Percentiles rank a stretch among this genome's conserved stretches.
phyloP scores from a whole-genome alignment of 2,329 filamentous ascomycete genomes.

The Aspergillus alliaceus region DNA sequence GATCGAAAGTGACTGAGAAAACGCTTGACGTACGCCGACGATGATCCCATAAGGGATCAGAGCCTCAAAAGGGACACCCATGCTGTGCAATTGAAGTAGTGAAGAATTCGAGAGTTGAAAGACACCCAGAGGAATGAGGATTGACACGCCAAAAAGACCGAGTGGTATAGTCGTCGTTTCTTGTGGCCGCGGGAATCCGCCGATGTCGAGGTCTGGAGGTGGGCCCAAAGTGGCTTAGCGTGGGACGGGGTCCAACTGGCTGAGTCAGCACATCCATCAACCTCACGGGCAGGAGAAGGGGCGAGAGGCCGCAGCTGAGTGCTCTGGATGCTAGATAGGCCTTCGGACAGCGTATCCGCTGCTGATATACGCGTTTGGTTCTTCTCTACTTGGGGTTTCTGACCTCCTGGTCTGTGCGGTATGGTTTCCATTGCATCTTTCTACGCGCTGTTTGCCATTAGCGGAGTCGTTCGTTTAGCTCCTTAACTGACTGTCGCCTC shows the following conservation, averaged over 20 bases:
- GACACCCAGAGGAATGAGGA: conserved; percentile 6
- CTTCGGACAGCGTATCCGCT: conserved; percentile 18
- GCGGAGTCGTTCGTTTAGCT: conserved; percentile 14
- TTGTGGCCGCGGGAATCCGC: conserved; percentile 17
- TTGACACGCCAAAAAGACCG: background rate
- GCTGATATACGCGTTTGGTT: conserved; percentile 27
- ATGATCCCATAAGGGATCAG: conserved; percentile 65
- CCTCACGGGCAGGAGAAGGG: conserved; percentile 36
- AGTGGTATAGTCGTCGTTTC: conserved; percentile 5
- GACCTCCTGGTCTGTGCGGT: conserved; percentile 13
- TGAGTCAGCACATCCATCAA: conserved; percentile 41
- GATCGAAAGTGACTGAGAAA: background rate
- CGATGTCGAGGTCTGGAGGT: conserved; percentile 28
- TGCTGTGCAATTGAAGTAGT: conserved; percentile 30
- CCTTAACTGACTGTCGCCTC: conserved; percentile 16
- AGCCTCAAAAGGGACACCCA: conserved; percentile 68
- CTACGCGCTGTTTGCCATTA: conserved; percentile 30
- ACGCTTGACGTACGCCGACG: conserved; percentile 53
- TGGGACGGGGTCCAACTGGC: conserved; percentile 14
- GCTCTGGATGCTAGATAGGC: conserved; percentile 31
- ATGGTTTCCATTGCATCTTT: conserved; percentile 13
- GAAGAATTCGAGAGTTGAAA: conserved; percentile 15
- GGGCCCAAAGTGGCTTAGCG: conserved; percentile 33
- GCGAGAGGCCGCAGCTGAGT: conserved; percentile 28
- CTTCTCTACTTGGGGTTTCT: conserved; percentile 7